Conservation (phyloP, 2,329 filamentous ascomycete species). For the Fusarium dimerum region DNA sequence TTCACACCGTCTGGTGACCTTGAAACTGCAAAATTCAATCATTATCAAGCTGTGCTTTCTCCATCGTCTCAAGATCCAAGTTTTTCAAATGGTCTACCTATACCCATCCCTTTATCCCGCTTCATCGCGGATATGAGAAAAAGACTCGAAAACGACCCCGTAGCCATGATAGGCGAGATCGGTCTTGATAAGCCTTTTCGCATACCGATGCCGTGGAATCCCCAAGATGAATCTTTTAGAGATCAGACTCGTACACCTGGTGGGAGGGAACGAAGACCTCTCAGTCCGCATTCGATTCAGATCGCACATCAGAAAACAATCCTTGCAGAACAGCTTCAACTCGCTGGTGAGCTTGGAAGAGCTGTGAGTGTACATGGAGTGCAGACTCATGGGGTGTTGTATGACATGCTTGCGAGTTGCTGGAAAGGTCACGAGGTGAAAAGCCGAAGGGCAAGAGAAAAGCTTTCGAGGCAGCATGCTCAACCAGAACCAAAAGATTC, state of each 20-base stretch:
- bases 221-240: slow-evolving; percentile 22
- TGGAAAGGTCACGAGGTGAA: slow-evolving; percentile 66
- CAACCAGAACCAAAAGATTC: slow-evolving; percentile 22
- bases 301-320: slow-evolving; percentile 66
- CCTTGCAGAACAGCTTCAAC: slow-evolving; percentile 62
- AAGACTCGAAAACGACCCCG: slow-evolving; percentile 56
- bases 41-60: slow-evolving; percentile 19
- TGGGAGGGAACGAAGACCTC: slow-evolving; percentile 64
- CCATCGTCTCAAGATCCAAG: slow-evolving; percentile 16
- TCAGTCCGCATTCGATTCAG: slow-evolving; percentile 65
- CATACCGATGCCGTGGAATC: slow-evolving; percentile 60
- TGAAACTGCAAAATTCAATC: slow-evolving; percentile 13
- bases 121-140: slow-evolving; percentile 57
- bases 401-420: slow-evolving; percentile 59
- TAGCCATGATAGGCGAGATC: slow-evolving; percentile 71
- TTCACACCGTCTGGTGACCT: background rate
- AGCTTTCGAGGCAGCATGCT: slow-evolving; percentile 11
- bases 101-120: slow-evolving; percentile 56
- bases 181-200: slow-evolving; percentile 73
- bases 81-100: slow-evolving; percentile 47
- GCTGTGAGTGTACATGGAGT: slow-evolving; percentile 70
- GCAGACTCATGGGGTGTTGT: slow-evolving; percentile 68
- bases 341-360: slow-evolving; percentile 66
- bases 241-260: slow-evolving; percentile 56
- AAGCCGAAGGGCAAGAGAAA: slow-evolving; percentile 47